Conservation (phyloP, 495 filamentous ascomycete species). For the Annulohypoxylon maeteangense region DNA sequence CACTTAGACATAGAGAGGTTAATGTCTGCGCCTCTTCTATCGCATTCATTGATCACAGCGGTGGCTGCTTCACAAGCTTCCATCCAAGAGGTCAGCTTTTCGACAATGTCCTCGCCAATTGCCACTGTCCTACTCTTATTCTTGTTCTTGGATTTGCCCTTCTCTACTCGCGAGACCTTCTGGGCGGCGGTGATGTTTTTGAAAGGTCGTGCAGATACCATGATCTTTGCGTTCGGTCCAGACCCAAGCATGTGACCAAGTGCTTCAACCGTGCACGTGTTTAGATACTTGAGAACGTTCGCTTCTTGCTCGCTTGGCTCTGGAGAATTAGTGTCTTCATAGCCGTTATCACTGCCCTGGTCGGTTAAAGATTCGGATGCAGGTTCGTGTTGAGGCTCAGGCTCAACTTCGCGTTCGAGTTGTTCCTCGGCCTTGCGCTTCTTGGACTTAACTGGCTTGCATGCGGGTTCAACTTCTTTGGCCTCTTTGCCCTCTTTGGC, state of each 20-base stretch:
- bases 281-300: conserved; percentile 82
- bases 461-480: background rate
- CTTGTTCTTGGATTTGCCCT: conserved; percentile 50
- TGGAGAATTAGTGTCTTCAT: conserved; percentile 46
- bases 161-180: conserved; percentile 62
- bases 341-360: conserved; percentile 46
- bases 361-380: background rate
- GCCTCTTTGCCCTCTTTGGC: background rate
- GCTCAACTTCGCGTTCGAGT: background rate
- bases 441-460: background rate
- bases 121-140: conserved; percentile 49
- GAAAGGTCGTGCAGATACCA: conserved; percentile 79
- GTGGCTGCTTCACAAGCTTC: conserved; percentile 45
- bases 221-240: conserved; percentile 69
- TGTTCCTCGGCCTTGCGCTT: conserved; percentile 33
- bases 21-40: conserved; percentile 33
- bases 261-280: conserved; percentile 75
- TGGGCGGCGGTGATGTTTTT: conserved; percentile 69
- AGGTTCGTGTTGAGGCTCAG: background rate
- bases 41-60: conserved; percentile 46
- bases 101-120: conserved; percentile 55
- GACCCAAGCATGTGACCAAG: conserved; percentile 81
- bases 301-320: conserved; percentile 47
- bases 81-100: conserved; percentile 43
- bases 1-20: conserved; percentile 38